Evolutionary conservation across 2,329 filamentous ascomycete species (phyloP).

Genomic region (Sclerotinia minor): DNA sequence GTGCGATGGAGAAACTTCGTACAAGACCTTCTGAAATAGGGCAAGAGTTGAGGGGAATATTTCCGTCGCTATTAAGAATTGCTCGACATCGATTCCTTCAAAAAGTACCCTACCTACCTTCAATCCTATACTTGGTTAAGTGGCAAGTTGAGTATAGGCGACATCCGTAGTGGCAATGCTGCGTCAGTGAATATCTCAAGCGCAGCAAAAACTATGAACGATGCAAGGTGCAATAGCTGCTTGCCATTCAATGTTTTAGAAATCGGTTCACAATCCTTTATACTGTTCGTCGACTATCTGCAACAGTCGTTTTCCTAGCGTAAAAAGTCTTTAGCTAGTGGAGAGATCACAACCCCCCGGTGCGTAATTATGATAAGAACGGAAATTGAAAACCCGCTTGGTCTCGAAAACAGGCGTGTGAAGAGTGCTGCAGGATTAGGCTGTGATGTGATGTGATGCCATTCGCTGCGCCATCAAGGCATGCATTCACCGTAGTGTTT

Average conservation of each 20-base stretch:
- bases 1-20: too few species aligned
- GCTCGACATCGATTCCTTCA: neutral
- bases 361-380: neutral
- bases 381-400: too few species aligned
- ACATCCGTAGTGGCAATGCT: neutral
- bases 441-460: neutral
- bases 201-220: neutral
- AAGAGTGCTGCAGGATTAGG: neutral
- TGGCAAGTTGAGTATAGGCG: neutral
- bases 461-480: neutral
- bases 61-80: too few species aligned
- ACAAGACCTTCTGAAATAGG: neutral
- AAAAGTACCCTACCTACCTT: too few species aligned
- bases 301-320: too few species aligned
- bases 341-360: neutral
- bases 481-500: neutral
- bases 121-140: neutral
- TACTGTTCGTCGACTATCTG: neutral
- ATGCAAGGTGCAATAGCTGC: too few species aligned
- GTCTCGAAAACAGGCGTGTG: neutral
- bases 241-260: neutral
- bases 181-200: neutral
- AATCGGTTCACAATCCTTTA: neutral
- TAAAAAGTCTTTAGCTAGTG: neutral
- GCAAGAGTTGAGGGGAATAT: neutral